These are phyloP conservation scores for Ceratocystis alfenasii DNA, from an alignment of 2,329 filamentous ascomycete genomes.

Conservation along the genomic window DNA sequence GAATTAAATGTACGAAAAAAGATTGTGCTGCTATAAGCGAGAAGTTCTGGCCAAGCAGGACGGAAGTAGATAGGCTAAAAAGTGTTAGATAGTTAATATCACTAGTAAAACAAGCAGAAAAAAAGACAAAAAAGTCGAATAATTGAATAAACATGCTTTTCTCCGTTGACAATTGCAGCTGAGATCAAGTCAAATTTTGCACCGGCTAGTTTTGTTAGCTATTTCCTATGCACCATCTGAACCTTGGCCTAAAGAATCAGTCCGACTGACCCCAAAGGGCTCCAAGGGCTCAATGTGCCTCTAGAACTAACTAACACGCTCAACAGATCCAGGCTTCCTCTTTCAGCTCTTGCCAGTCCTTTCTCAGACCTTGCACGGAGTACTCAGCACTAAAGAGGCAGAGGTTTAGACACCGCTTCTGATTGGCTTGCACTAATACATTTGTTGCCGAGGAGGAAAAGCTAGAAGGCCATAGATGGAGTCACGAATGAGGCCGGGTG, in stretches of 20 bases:
- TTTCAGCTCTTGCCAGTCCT: not conserved
- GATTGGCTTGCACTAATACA: not conserved
- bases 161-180: not conserved
- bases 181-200: not conserved
- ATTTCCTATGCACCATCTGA: not conserved
- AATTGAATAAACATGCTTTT: not conserved
- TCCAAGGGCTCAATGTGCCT: too few species aligned
- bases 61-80: too few species aligned
- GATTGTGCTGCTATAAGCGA: not conserved
- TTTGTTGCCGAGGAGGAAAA: not conserved
- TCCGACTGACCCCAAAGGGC: too few species aligned
- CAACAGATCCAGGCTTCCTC: not conserved
- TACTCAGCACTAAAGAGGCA: not conserved
- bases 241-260: not conserved
- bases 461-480: not conserved
- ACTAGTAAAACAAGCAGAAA: not conserved
- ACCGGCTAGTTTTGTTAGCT: not conserved
- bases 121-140: not conserved
- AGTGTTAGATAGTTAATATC: not conserved
- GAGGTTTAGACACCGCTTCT: not conserved
- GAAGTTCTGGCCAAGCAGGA: not conserved
- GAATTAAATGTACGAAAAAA: not conserved
- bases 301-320: not conserved
- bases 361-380: too few species aligned
- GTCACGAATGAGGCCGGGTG: not conserved